Percentiles rank a stretch among this genome's conserved stretches.
Conservation (phyloP, 805 yeast species). For the Phaffomyces thermotolerans region DNA sequence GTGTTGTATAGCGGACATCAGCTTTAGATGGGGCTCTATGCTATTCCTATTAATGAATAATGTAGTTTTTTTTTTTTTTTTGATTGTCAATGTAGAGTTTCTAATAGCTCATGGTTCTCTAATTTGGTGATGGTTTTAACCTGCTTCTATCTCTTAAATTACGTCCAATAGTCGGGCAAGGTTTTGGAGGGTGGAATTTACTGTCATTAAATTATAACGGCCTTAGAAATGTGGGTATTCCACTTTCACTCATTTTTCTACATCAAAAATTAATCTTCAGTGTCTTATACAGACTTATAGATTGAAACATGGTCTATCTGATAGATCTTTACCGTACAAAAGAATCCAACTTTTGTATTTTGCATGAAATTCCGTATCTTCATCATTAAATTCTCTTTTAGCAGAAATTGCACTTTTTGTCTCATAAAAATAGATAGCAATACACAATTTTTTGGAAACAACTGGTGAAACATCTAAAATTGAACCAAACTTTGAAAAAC, state of each 20-base stretch:
- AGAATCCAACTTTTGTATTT: constrained; percentile 56
- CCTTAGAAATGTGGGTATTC: too few species aligned
- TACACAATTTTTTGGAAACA: constrained; percentile 56
- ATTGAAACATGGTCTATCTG: constrained; percentile 45
- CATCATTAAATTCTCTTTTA: constrained; percentile 36
- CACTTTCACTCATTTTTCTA: neutral
- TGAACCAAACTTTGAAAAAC: constrained; percentile 51
- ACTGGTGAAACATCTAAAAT: constrained; percentile 58
- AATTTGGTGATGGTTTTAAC: too few species aligned
- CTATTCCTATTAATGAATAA: too few species aligned
- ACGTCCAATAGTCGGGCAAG: too few species aligned
- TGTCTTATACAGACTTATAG: neutral
- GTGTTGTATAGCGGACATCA: too few species aligned
- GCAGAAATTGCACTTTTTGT: constrained; percentile 54
- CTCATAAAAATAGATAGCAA: constrained; percentile 53
- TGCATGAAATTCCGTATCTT: constrained; percentile 27
- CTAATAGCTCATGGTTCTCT: too few species aligned
- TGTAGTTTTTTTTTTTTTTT: too few species aligned
- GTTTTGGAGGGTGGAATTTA: too few species aligned
- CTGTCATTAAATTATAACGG: too few species aligned
- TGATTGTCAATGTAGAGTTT: too few species aligned
- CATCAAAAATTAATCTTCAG: neutral
- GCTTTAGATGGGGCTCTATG: too few species aligned
- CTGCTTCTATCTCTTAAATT: too few species aligned
- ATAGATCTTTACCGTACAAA: constrained; percentile 60